phyloP scores from a whole-genome alignment of 306 rosid species.

The Acacia confusa region DNA sequence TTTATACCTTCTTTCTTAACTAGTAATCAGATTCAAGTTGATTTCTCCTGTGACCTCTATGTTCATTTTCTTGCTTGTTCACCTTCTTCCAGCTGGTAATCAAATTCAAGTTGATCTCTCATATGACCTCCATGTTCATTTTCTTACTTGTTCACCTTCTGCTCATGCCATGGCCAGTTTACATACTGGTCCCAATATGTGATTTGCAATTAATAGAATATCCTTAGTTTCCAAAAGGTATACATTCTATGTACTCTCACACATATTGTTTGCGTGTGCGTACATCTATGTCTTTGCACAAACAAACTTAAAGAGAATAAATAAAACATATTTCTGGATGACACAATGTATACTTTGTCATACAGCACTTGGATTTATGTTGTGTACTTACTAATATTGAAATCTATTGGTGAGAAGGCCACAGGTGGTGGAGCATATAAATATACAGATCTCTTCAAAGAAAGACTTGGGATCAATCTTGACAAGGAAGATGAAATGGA shows the following conservation, averaged over 20 bases:
- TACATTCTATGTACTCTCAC: neutral
- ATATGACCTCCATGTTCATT: neutral
- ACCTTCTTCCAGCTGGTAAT: neutral
- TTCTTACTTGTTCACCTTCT: conserved; percentile 11
- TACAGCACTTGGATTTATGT: conserved; percentile 30
- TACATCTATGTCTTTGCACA: neutral
- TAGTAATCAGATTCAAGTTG: neutral
- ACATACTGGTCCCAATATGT: conserved; percentile 13
- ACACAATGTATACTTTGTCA: conserved; percentile 20
- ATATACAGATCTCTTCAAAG: conserved; percentile 77
- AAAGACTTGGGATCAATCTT: conserved; percentile 71
- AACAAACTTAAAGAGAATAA: conserved; percentile 20
- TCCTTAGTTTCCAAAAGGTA: conserved; percentile 17
- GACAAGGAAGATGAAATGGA: conserved; percentile 97
- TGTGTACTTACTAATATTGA: conserved; percentile 39
- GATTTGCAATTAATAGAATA: conserved; percentile 26
- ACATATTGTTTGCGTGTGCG: neutral
- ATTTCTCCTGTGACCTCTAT: neutral
- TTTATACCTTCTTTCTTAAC: conserved; percentile 4
- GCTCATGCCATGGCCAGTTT: conserved; percentile 2
- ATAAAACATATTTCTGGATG: conserved; percentile 4
- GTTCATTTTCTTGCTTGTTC: conserved; percentile 14
- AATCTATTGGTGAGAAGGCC: conserved; percentile 64
- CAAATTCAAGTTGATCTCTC: conserved; percentile 1
- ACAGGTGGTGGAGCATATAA: conserved; percentile 95